Evolutionary conservation across 805 yeast species (phyloP), one percentile per base, ranked within the genome.

Genomic region (Candida koratica): DNA sequence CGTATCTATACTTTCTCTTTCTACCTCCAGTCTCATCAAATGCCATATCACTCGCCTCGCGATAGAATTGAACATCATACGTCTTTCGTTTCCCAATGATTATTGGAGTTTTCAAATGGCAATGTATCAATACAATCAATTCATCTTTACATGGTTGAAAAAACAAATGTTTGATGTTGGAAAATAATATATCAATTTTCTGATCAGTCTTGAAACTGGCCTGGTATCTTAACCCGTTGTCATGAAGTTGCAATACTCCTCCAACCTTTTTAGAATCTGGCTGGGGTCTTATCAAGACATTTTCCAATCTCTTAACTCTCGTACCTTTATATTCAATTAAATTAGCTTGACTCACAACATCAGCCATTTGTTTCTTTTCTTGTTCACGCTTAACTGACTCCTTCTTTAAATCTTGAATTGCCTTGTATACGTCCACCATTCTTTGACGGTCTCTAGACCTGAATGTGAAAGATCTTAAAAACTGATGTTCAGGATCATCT

Each of bases 61-160:
- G 74, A 67, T 89, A 93, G 56, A 93, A 88, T 65, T 93, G 98
- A 31, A 93, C 86, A 52, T 93, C 97, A 59, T 81, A 82, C 0
- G 96, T 87, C 64, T 93, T 93, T 67, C 85, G 83, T 67, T 93
- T 93, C 44, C 97, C 97, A 57, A 93, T 83, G 77, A 93, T 82
- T 41, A 93, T 81, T 17, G 97, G 98, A 29, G 81, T 81, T 58
- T 87, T 88, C 59, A 93, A 73, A 61, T 89, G 96, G 53, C 89
- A 81, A 61, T 93, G 98, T 43, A 93, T 84, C 28, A 93, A 69
- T 29, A 90, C 97, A 54, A 90, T 79, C 55, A 93, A 70, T 61
- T 93, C 98, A 45, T 93, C 95, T 54, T 89, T 89, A 55, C 93
- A 86, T 5, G 98, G 94, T 66, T 93, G 97, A 73, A 88, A 93